Conservation (phyloP, 352 stramenopile genomes). For the Elongisporangium anandrum region DNA sequence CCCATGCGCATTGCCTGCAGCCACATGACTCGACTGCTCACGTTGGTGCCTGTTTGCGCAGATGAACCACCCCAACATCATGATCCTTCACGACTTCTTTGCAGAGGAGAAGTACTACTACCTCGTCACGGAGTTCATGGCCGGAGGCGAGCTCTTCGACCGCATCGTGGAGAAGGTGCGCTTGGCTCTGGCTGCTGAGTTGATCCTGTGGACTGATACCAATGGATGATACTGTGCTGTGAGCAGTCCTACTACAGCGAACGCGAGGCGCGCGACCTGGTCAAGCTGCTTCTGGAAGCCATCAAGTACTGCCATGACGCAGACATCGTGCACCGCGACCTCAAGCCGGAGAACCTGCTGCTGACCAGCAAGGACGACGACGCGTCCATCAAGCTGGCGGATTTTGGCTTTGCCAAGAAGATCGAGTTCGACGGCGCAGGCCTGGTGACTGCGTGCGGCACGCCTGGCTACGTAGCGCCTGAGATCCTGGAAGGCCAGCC, state of each 20-base stretch:
- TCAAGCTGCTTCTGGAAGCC: slow-evolving; percentile 82
- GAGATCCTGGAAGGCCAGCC: slow-evolving; percentile 77
- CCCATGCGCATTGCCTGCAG: not conserved
- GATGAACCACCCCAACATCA: slow-evolving; percentile 92
- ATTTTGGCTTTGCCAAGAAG: slow-evolving; percentile 87
- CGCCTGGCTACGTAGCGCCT: slow-evolving; percentile 77
- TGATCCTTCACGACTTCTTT: slow-evolving; percentile 93
- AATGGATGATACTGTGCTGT: not conserved
- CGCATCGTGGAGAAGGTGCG: slow-evolving; percentile 83
- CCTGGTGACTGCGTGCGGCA: slow-evolving; percentile 76
- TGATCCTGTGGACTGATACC: not conserved
- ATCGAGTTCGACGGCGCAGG: slow-evolving; percentile 70
- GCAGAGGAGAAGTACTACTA: slow-evolving; percentile 95
- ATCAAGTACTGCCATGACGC: slow-evolving; percentile 88
- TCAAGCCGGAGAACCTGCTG: slow-evolving; percentile 84
- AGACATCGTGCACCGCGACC: slow-evolving; percentile 80
- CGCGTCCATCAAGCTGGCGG: slow-evolving; percentile 80
- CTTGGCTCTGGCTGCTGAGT: not conserved
- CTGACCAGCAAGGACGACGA: slow-evolving; percentile 79
- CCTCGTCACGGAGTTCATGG: slow-evolving; percentile 97
- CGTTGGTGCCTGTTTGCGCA: too few species aligned
- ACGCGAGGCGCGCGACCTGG: slow-evolving; percentile 79
- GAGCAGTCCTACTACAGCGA: slow-evolving; percentile 87
- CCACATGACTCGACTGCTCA: too few species aligned
- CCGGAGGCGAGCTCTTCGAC: slow-evolving; percentile 87